Percentiles rank a stretch among this genome's conserved stretches.
These are phyloP conservation scores for Astragalus glycyphyllos DNA, from an alignment of 306 rosid genomes.

Conservation along the genomic window DNA sequence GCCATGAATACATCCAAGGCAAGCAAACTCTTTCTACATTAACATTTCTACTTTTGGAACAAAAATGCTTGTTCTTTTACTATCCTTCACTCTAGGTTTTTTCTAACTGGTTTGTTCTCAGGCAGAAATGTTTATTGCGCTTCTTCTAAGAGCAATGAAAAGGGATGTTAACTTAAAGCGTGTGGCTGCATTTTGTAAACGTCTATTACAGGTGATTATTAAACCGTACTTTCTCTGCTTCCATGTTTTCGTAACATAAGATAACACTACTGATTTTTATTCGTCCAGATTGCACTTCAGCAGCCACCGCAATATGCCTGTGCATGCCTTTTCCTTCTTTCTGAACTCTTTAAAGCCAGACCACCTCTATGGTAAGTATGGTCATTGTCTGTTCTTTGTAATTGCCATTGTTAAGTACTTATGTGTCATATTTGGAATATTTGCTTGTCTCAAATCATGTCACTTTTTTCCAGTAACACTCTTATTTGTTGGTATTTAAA, in stretches of 20 bases:
- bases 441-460: too few species aligned
- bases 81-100: slow-evolving; percentile 3
- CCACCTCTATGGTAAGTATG: slow-evolving; percentile 85
- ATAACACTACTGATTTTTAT: slow-evolving; percentile 20
- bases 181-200: slow-evolving; percentile 86
- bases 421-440: too few species aligned
- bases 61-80: background rate
- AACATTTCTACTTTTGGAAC: background rate
- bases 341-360: slow-evolving; percentile 93
- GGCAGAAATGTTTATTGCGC: slow-evolving; percentile 96
- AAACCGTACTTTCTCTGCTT: slow-evolving; percentile 20
- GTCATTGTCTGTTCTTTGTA: background rate
- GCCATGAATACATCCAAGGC: slow-evolving; percentile 94
- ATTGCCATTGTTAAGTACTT: background rate
- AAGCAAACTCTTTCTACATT: slow-evolving; percentile 30
- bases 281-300: slow-evolving; percentile 85
- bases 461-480: too few species aligned
- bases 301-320: slow-evolving; percentile 97
- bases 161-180: slow-evolving; percentile 90
- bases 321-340: slow-evolving; percentile 91
- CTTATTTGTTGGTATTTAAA: too few species aligned
- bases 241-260: background rate
- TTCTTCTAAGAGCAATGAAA: slow-evolving; percentile 89
- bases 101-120: slow-evolving; percentile 43
- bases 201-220: slow-evolving; percentile 74